Base-by-base conservation (phyloP, 2,329 filamentous ascomycete genomes). In the Cryphonectria nitschkei region DNA sequence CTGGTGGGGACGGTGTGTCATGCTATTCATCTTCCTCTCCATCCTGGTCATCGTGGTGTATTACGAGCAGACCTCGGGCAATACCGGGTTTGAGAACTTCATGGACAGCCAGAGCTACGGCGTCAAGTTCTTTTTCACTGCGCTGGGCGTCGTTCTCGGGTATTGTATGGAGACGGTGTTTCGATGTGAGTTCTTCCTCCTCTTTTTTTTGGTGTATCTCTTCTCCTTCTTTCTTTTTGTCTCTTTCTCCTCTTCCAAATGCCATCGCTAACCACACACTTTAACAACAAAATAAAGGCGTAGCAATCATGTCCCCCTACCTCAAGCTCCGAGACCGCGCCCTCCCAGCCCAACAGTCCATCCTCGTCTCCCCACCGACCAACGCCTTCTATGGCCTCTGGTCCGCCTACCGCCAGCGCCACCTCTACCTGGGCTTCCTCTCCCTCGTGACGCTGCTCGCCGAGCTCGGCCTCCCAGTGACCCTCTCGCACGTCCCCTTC, bases 51-150 rank as follows among this genome's bases (percentile, higher is more conserved):
- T 83, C 29, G 70, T 80, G n/a, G 52, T 65, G 11, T 82, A 82
- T 70, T 83, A 83, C 69, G 76, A 80, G 58, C 78, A 74, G 52
- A 81, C 79, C 0, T 76, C 76, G 0, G 76, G 75, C 19, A 74
- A 81, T 58, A 79, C 79, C 1, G 72, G 74, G 4, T 84, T 84
- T 46, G 81, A 84, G 69, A 74, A 71, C 0, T 84, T 84, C 69
- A 83, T 84, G 79, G 78, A 80, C 67, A 77, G 78, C 50, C 76
- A 82, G 67, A 77, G 77, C 1, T 82, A 82, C 52, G 81, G 81
- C 0, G 79, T 82, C 3, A 75, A 78, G 13, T 82, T 83, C 50
- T 73, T 84, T 16, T 83, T 84, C 70, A 81, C 82, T 0, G 72
- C 76, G 7, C 68, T 82, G 1, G 82, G 82, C 62, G 79, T 83